Evolutionary conservation across 257 asterid species (phyloP), one percentile per base, ranked within the genome.

Genomic region (Fraxinus quadrangulata): DNA sequence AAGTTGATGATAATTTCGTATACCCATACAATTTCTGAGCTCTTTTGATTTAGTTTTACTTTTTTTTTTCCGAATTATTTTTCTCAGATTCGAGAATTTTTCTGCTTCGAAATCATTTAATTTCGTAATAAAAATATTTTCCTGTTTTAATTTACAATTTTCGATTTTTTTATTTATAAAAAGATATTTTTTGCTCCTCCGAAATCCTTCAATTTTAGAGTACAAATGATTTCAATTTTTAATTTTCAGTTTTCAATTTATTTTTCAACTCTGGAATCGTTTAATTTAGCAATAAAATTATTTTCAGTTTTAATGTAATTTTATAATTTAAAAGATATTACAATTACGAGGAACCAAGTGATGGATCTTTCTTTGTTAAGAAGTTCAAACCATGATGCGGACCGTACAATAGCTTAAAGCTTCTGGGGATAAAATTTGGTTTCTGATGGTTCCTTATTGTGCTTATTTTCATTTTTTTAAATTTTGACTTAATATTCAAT

Each of bases 361-460:
- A 84, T 87, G 65, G 86, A 80, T 61, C 82, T 82, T 82, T 80
- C 81, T 39, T 72, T 13, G n/a, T 1, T 17, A 14, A 71, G 86
- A 70, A 81, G 89, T 68, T 81, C 81, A 37, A 86, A 75, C 89
- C 87, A 86, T 86, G 87, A 86, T 81, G 87, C 84, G 89, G 89
- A 80, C 88, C 83, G 83, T 77, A 85, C 79, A 79, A 42, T 9
- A 82, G 83, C 83, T 69, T 70, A 49, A 56, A 74, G 84, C 86
- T 74, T 75, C 37, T 80, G 88, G 79, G 86, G 86, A 82, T 74
- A 70, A 19, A 70, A 16, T 70, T 82, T 82, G 81, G 86, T 77
- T 30, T 80, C 84, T 82, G 88, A 82, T 82, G 84, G 84, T 80
- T 82, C 80, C 76, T 74, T 10, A 12, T 11, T 9, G 12, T 40